Percentiles rank a stretch among this genome's conserved stretches.
phyloP scores from a whole-genome alignment of 129 eudicot species.

The Escallonia herrerae region DNA sequence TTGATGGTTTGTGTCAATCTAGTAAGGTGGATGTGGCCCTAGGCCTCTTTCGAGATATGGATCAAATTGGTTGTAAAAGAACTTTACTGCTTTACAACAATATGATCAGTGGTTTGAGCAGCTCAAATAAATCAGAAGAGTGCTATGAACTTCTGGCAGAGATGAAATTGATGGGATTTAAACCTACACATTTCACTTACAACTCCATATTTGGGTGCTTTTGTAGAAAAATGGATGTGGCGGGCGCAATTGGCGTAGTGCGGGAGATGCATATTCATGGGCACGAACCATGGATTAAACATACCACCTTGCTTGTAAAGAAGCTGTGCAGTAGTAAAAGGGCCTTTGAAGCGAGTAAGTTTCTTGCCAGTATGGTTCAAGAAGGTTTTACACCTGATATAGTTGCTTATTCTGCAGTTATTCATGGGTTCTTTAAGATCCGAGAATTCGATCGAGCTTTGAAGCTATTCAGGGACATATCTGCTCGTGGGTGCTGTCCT shows the following conservation, averaged over 20 bases:
- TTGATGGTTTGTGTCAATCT: constrained; percentile 49
- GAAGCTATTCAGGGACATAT: constrained; percentile 55
- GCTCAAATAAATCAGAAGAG: constrained; percentile 46
- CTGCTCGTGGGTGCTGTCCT: constrained; percentile 45
- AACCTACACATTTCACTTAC: constrained; percentile 76
- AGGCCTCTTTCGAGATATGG: constrained; percentile 54
- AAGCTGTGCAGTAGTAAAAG: constrained; percentile 45
- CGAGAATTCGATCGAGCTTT: constrained; percentile 60
- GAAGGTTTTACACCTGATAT: constrained; percentile 64
- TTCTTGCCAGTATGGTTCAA: constrained; percentile 50
- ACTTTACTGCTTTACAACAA: constrained; percentile 62
- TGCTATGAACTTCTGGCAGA: constrained; percentile 58
- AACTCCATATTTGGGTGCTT: constrained; percentile 70
- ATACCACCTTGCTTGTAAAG: constrained; percentile 64
- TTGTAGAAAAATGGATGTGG: constrained; percentile 60
- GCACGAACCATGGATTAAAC: constrained; percentile 87
- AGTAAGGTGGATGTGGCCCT: constrained; percentile 54
- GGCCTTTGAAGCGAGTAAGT: constrained; percentile 50
- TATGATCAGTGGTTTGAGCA: constrained; percentile 52
- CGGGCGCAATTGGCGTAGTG: constrained; percentile 45
- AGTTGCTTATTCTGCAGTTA: constrained; percentile 62
- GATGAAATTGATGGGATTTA: constrained; percentile 50
- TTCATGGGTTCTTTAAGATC: constrained; percentile 61
- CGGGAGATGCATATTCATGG: constrained; percentile 63
- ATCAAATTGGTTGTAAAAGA: constrained; percentile 34